Conservation (phyloP, 495 filamentous ascomycete genomes). For the Lepidopterella palustris region DNA sequence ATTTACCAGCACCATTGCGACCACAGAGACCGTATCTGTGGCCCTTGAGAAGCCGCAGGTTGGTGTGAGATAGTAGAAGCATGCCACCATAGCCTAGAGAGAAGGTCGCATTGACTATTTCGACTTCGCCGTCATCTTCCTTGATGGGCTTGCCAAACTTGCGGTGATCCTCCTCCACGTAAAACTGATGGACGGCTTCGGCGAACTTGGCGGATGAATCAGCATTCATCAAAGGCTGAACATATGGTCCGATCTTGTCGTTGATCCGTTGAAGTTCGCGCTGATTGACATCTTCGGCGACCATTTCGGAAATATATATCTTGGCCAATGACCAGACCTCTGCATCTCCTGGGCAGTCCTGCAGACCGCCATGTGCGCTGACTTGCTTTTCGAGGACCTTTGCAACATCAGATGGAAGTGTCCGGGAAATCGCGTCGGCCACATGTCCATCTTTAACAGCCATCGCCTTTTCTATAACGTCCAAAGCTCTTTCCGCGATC, state of each 20-base stretch:
- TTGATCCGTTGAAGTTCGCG: slow-evolving; percentile 68
- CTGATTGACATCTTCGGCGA: slow-evolving; percentile 81
- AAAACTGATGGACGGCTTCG: slow-evolving; percentile 60
- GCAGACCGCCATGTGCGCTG: slow-evolving; percentile 57
- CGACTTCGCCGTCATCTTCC: slow-evolving; percentile 77
- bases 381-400: slow-evolving; percentile 68
- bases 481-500: slow-evolving; percentile 72
- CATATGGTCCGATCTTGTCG: slow-evolving; percentile 61
- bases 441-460: slow-evolving; percentile 50
- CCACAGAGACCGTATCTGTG: slow-evolving; percentile 96
- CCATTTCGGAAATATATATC: slow-evolving; percentile 75
- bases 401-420: slow-evolving; percentile 69
- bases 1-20: slow-evolving; percentile 95
- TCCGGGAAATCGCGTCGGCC: slow-evolving; percentile 57
- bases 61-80: slow-evolving; percentile 94
- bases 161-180: slow-evolving; percentile 73
- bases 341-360: slow-evolving; percentile 49
- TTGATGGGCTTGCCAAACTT: slow-evolving; percentile 80
- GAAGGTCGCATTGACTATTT: slow-evolving; percentile 98
- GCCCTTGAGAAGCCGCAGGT: slow-evolving; percentile 86
- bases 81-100: slow-evolving; percentile 97
- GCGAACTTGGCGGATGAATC: slow-evolving; percentile 54
- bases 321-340: slow-evolving; percentile 62
- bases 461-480: slow-evolving; percentile 94
- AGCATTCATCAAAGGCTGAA: slow-evolving; percentile 60